phyloP scores from a whole-genome alignment of 1,284 basidiomycete genomes.

The Macrocystidia cucumis region DNA sequence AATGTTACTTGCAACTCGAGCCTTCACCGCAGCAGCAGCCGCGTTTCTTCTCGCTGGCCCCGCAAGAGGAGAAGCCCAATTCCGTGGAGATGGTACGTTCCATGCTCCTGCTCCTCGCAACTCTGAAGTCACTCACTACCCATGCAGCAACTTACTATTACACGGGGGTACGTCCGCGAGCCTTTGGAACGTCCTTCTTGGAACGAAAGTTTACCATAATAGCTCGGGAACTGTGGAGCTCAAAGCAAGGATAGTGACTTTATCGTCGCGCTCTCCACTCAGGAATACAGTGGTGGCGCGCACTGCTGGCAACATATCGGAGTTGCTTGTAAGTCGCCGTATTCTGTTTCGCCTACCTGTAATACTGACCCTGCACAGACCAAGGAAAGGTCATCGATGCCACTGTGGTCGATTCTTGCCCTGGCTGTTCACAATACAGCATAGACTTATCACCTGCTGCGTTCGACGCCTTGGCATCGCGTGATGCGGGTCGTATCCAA shows the following conservation, averaged over 20 bases:
- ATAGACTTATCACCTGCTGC: conserved; percentile 7
- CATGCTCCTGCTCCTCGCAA: neutral
- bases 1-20: neutral
- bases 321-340: conserved; percentile 10
- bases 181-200: neutral
- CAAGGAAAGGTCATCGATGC: conserved; percentile 6
- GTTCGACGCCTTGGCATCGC: conserved; percentile 2
- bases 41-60: neutral
- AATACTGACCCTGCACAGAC: conserved; percentile 7
- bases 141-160: neutral
- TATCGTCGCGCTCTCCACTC: conserved; percentile 11
- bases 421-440: conserved; percentile 5
- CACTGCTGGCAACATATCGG: conserved; percentile 12
- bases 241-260: conserved; percentile 11
- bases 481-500: conserved; percentile 1
- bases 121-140: neutral
- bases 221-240: conserved; percentile 12
- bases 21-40: neutral
- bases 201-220: neutral
- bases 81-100: neutral
- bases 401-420: conserved; percentile 7
- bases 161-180: neutral
- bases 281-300: conserved; percentile 8
- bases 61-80: no score
- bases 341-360: neutral